Base-by-base conservation (phyloP, 1,284 basidiomycete species). In the Puccinia hordei region DNA sequence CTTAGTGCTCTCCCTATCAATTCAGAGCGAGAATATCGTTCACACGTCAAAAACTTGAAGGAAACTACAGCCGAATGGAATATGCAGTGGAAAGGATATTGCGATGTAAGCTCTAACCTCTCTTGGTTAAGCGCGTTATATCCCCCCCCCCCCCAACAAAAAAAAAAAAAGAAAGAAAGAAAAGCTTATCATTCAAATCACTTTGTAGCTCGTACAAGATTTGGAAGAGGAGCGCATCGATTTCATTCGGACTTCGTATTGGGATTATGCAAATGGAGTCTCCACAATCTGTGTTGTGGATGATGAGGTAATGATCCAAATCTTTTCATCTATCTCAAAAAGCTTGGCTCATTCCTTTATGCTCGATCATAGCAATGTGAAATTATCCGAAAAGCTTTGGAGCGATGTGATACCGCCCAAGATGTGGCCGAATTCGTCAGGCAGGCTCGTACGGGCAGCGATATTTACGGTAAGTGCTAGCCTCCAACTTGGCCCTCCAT, bases 231-330 rank as follows among this genome's bases (percentile, higher is more conserved):
- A 96, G 82, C 89, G 97, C 19, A 87, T 97, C 85, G 93, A 95
- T 82, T 93, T 97, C 84, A 91, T 93, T 87, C 98, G 97, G 87
- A 93, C 95, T 85, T 93, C 94, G 83, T 89, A 97, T 85, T 99
- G 96, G 96, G 90, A 91, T 44, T 98, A 94, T 85, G 95, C 96
- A 1, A 99, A 99, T 86, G 91, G 92, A 0, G 91, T 98, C 27
- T 97, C 95, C 5, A 93, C 93, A 9, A 93, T 98, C 35, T 99
- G 97, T 84, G 95, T 99, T 17, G 89, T 91, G 27, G 96, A 99
- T 85, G 97, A 99, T 85, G 94, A 97, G 89, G 94, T 94, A 27
- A 17, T 15, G 15, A 35, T 27, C 71, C 53, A n/a, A n/a, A n/a
- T 66, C 57, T 22, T 15, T 33, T 13, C 12, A 2, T 27, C 10